Evolutionary conservation across 768 basidiomycete genomes (phyloP), one percentile per base, ranked within the genome.

Genomic region (Termitomyces sp.): DNA sequence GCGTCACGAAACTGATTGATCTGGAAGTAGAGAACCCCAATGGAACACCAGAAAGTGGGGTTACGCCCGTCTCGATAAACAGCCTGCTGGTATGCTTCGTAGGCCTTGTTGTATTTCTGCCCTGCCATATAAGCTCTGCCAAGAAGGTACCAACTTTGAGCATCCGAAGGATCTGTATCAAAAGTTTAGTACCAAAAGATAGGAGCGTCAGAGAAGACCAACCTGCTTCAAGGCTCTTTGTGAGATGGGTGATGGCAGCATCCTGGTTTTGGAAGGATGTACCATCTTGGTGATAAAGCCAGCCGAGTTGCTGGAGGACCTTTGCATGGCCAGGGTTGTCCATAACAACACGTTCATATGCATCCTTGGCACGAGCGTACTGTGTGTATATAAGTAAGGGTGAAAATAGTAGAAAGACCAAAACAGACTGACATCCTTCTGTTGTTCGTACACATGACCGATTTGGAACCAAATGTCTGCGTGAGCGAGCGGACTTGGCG

Each of bases 401-500:
- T 22, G 12, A 16, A 14, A 22, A 32, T 6, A 40, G 40, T 36
- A 38, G 48, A 50, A 14, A 7, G 30, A n/a, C 8, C 32, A 47
- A 51, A 18, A 18, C 13, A 22, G 50, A 73, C 75, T 73, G 69
- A 95, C 95, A 70, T 98, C 94, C 74, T 94, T 90, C 72, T 96
- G 92, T 69, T 97, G 95, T 72, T 98, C 97, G 66, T 92, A 94
- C 20, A 98, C 96, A 68, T 98, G 97, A 2, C 97, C 97, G 60
- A 99, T 97, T 75, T 99, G 97, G 84, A 98, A 98, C 94, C 95
- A 98, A 62, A 99, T 98, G 65, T 99, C 97, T 56, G 94, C 91
- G 65, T 95, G 91, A 16, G 95, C 96, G 33, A 99, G 86, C 2
- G 97, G 97, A 62, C 86, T 88, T 35, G 96, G 97, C 3, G 97